A percentile compares a stretch with the other conserved stretches of the same genome.
phyloP scores from a whole-genome alignment of 1,284 basidiomycete species.

The Agroathelia rolfsii region DNA sequence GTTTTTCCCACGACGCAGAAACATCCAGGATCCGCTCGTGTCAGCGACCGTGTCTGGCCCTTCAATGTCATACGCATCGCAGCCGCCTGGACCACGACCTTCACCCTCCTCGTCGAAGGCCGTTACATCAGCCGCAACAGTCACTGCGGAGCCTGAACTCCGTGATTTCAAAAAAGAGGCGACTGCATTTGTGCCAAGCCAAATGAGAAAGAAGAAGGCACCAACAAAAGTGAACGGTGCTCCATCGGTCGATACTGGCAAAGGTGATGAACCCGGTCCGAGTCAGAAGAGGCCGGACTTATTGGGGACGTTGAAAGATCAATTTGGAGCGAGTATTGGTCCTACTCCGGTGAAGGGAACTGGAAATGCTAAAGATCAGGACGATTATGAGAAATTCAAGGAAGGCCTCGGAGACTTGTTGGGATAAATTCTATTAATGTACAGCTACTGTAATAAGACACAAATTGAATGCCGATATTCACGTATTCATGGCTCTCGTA shows the following conservation, averaged over 20 bases:
- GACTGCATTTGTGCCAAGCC: constrained; percentile 75
- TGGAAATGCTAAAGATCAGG: constrained; percentile 29
- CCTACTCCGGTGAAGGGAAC: constrained; percentile 14
- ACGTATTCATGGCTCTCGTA: neutral
- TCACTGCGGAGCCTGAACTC: constrained; percentile 75
- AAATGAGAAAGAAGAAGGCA: constrained; percentile 55
- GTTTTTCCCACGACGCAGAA: constrained; percentile 44
- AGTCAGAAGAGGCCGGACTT: constrained; percentile 38
- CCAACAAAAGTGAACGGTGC: constrained; percentile 53
- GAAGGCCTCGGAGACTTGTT: constrained; percentile 62
- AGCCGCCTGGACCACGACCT: constrained; percentile 32
- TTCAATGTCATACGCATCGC: constrained; percentile 23
- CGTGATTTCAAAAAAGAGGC: constrained; percentile 89
- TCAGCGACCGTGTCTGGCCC: constrained; percentile 25
- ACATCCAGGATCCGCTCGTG: constrained; percentile 56
- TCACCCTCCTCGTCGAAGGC: constrained; percentile 19
- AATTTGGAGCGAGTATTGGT: constrained; percentile 34
- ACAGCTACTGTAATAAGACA: constrained; percentile 1
- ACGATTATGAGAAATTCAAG: constrained; percentile 68
- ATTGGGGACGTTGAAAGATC: constrained; percentile 47
- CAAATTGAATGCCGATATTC: constrained; percentile 1
- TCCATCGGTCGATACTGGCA: constrained; percentile 33
- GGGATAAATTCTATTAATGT: constrained; percentile 5
- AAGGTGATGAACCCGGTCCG: constrained; percentile 25
- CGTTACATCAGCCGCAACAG: constrained; percentile 43